phyloP scores from a whole-genome alignment of 1,284 basidiomycete genomes.

The Puccinia hordei region DNA sequence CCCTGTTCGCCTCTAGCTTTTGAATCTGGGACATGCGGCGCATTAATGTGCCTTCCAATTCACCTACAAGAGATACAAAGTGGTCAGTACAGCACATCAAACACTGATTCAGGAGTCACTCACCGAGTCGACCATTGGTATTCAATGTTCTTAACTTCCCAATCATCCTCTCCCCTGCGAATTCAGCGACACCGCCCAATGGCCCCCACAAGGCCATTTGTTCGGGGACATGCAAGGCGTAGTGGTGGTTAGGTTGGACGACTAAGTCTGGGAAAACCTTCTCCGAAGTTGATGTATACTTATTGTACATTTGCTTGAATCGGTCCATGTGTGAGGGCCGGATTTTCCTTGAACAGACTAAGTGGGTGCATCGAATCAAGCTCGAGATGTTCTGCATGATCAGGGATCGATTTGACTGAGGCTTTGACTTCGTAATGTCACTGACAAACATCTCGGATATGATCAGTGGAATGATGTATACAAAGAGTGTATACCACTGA shows the following conservation, averaged over 20 bases:
- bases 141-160: neutral
- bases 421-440: too few species aligned
- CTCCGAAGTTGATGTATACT: too few species aligned
- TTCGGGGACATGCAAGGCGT: conserved; percentile 23
- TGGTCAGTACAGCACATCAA: neutral
- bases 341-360: too few species aligned
- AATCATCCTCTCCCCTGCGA: neutral
- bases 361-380: too few species aligned
- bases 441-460: conserved; percentile 2
- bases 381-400: too few species aligned
- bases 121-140: neutral
- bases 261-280: too few species aligned
- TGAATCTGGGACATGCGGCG: neutral
- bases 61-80: neutral
- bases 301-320: too few species aligned
- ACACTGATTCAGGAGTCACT: neutral
- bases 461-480: conserved; percentile 7
- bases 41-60: neutral
- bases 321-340: too few species aligned
- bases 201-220: conserved; percentile 32
- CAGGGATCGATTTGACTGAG: too few species aligned
- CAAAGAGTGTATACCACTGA: neutral
- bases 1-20: neutral
- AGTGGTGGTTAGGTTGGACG: neutral
- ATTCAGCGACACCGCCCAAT: neutral